A percentile compares a stretch with the other conserved stretches of the same genome.
phyloP scores from a whole-genome alignment of 139 green algal species.

The Chlorella vulgaris region DNA sequence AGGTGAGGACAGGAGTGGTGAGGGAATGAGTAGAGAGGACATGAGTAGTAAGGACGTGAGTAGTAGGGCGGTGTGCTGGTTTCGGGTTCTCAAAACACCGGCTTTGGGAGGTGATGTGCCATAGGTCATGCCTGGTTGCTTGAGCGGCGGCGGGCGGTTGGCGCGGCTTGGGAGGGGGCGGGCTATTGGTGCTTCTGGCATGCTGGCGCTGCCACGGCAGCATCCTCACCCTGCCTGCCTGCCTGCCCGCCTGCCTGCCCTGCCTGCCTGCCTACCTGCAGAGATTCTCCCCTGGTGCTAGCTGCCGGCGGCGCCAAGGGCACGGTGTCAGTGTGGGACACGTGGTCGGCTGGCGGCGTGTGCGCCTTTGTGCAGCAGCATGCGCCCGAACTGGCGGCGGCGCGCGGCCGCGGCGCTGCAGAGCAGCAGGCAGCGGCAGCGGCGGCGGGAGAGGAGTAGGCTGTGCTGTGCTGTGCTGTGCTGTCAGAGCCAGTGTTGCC shows the following conservation, averaged over 20 bases:
- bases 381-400: conserved; percentile 14
- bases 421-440: not conserved
- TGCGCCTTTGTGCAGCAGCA: conserved; percentile 25
- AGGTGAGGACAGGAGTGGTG: not conserved
- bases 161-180: too few species aligned
- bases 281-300: conserved; percentile 71
- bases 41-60: not conserved
- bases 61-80: too few species aligned
- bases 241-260: not conserved
- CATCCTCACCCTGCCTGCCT: too few species aligned
- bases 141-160: too few species aligned
- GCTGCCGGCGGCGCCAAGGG: conserved; percentile 87
- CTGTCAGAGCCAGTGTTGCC: not conserved
- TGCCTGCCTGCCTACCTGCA: conserved; percentile 6
- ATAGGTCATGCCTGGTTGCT: too few species aligned
- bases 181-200: too few species aligned
- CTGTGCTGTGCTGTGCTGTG: not conserved
- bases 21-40: not conserved
- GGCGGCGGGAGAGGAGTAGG: not conserved
- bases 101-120: too few species aligned
- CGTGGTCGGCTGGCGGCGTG: conserved; percentile 49
- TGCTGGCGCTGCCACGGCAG: too few species aligned
- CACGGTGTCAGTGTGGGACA: conserved; percentile 85
- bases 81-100: too few species aligned
- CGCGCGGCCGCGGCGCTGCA: not conserved